These are phyloP conservation scores for Botrytis deweyae DNA, from an alignment of 2,329 filamentous ascomycete genomes.

Conservation along the genomic window DNA sequence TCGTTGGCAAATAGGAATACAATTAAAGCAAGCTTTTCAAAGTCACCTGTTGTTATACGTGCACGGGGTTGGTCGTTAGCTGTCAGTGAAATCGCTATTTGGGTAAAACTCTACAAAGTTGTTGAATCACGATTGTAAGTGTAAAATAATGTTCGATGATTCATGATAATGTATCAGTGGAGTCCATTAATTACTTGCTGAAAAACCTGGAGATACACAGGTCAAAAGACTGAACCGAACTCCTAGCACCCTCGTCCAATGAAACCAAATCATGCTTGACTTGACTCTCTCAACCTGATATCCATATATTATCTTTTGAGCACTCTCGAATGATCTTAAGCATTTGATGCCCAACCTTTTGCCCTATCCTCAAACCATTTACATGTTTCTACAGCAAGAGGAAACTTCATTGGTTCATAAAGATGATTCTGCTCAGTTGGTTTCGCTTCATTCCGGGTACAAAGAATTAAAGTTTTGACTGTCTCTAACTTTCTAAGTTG, in stretches of 20 bases:
- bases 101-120: neutral
- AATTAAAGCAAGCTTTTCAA: neutral
- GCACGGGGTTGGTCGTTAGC: too few relatives aligned
- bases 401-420: neutral
- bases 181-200: neutral
- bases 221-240: neutral
- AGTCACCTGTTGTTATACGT: neutral
- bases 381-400: neutral
- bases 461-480: neutral
- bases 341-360: neutral
- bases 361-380: constrained; percentile 6
- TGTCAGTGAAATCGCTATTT: neutral
- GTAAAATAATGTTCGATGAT: neutral
- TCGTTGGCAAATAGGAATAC: neutral
- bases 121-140: neutral
- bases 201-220: neutral
- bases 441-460: neutral
- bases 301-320: neutral
- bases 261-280: neutral
- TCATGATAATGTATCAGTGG: neutral
- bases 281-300: neutral
- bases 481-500: neutral
- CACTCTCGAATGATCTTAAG: neutral
- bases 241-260: neutral
- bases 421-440: neutral